phyloP scores from a whole-genome alignment of 2,329 filamentous ascomycete species.

The Epichloe sibirici region DNA sequence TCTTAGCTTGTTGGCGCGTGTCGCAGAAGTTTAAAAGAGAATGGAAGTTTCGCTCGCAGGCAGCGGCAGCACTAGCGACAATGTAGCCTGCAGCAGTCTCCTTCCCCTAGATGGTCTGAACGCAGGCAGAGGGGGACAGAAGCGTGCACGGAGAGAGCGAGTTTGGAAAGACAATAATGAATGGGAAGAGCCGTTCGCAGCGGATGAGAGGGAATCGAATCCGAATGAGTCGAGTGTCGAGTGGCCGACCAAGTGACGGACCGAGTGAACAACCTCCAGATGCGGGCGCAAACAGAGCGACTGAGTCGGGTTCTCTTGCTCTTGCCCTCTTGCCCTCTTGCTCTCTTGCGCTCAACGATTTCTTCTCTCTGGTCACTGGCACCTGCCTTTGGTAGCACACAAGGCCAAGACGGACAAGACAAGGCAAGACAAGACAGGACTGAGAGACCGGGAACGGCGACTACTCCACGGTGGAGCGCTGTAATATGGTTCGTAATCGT shows the following conservation, averaged over 20 bases:
- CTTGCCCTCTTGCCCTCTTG: background rate
- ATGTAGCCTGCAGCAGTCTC: no score
- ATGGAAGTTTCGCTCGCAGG: background rate
- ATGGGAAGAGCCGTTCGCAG: no score
- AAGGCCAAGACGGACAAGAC: background rate
- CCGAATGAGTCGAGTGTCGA: background rate
- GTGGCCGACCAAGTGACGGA: no score
- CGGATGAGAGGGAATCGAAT: background rate
- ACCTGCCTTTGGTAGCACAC: background rate
- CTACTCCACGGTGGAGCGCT: conserved; percentile 2
- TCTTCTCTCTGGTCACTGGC: background rate
- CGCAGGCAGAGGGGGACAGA: background rate
- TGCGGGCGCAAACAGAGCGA: background rate
- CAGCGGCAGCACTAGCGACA: background rate
- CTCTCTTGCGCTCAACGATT: background rate
- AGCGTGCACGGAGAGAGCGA: no score
- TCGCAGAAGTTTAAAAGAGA: conserved; percentile 4
- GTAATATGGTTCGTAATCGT: conserved; percentile 1
- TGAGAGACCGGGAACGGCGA: conserved; percentile 6
- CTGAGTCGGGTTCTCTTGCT: background rate
- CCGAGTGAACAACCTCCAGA: background rate
- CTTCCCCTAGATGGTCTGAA: background rate
- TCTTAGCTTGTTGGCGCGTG: conserved; percentile 3
- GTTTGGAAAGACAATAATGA: background rate
- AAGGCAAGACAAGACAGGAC: background rate